Percentiles rank a stretch among this genome's conserved stretches.
Evolutionary conservation across 352 stramenopile genomes (phyloP).

Genomic region (Phytophthora sansomeana): DNA sequence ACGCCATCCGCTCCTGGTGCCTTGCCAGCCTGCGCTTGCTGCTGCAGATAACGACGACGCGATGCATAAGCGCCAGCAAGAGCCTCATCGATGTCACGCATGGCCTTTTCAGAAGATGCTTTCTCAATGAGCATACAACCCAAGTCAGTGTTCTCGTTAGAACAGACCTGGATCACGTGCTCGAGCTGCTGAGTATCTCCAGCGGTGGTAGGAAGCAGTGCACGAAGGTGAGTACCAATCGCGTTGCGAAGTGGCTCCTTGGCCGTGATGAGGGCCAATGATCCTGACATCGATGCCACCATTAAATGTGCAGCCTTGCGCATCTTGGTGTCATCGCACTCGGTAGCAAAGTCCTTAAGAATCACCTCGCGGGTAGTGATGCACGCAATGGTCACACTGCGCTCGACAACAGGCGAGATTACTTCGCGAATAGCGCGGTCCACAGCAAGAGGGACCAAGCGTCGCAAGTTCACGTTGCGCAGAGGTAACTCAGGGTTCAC

Average conservation of each 20-base stretch:
- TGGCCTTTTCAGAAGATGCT: slow-evolving; percentile 98
- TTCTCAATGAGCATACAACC: slow-evolving; percentile 99
- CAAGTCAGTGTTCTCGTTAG: slow-evolving; percentile 99
- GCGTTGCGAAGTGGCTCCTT: slow-evolving; percentile 97
- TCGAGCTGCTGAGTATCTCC: slow-evolving; percentile 95
- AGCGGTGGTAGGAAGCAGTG: slow-evolving; percentile 88
- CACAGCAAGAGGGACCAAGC: slow-evolving; percentile 96
- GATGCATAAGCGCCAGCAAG: slow-evolving; percentile 88
- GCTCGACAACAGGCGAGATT: slow-evolving; percentile 98
- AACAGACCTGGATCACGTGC: slow-evolving; percentile 97
- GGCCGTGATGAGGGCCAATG: slow-evolving; percentile 97
- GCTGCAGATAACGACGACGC: slow-evolving; percentile 87
- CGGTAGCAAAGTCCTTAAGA: slow-evolving; percentile 99
- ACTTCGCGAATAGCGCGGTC: slow-evolving; percentile 99
- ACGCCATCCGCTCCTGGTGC: slow-evolving; percentile 50
- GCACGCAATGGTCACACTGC: slow-evolving; percentile 98
- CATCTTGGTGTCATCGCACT: slow-evolving; percentile 96
- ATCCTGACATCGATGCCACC: slow-evolving; percentile 98
- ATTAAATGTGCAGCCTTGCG: slow-evolving; percentile 98
- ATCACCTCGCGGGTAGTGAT: slow-evolving; percentile 98
- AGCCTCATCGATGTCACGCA: slow-evolving; percentile 98
- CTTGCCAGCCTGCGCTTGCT: slow-evolving; percentile 87
- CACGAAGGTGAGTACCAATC: slow-evolving; percentile 97
- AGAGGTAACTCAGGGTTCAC: slow-evolving; percentile 97
- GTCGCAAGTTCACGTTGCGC: slow-evolving; percentile 94